These are phyloP conservation scores for Monosporozyma yasuniensis DNA, from an alignment of 805 yeast genomes.

Conservation along the genomic window DNA sequence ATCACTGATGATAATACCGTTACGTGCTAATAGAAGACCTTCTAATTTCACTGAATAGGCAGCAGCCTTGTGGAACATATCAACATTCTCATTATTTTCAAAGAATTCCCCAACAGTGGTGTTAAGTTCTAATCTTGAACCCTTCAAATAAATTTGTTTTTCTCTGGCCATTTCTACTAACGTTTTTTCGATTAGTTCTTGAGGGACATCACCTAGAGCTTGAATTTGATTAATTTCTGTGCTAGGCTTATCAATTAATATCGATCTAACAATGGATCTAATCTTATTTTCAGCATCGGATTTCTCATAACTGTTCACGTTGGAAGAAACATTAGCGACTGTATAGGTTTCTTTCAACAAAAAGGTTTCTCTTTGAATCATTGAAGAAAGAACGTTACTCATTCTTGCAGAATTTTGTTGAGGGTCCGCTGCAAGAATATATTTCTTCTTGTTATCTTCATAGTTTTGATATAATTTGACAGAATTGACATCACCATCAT, in stretches of 20 bases:
- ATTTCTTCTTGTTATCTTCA: slow-evolving; percentile 41
- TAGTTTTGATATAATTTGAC: slow-evolving; percentile 27
- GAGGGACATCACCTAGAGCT: slow-evolving; percentile 34
- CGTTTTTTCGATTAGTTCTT: slow-evolving; percentile 41
- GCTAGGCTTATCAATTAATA: slow-evolving; percentile 26
- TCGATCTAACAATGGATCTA: slow-evolving; percentile 30
- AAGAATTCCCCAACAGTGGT: slow-evolving; percentile 16
- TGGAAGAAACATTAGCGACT: neutral
- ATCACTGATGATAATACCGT: slow-evolving; percentile 49
- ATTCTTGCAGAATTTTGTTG: slow-evolving; percentile 22
- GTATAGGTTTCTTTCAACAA: slow-evolving; percentile 41
- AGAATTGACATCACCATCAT: slow-evolving; percentile 10
- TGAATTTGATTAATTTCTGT: slow-evolving; percentile 24
- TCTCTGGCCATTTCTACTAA: slow-evolving; percentile 39
- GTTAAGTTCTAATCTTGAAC: slow-evolving; percentile 32
- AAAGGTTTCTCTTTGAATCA: slow-evolving; percentile 60
- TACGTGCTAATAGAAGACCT: slow-evolving; percentile 35
- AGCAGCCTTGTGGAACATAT: slow-evolving; percentile 38
- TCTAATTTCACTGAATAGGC: slow-evolving; percentile 37
- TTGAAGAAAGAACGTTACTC: slow-evolving; percentile 50
- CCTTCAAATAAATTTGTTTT: slow-evolving; percentile 46
- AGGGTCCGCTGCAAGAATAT: slow-evolving; percentile 33
- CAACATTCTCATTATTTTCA: slow-evolving; percentile 23
- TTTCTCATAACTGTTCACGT: neutral
- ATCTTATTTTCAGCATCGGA: slow-evolving; percentile 19